phyloP scores from a whole-genome alignment of 345 rosid species.

The Eucalyptus lansdowneana region DNA sequence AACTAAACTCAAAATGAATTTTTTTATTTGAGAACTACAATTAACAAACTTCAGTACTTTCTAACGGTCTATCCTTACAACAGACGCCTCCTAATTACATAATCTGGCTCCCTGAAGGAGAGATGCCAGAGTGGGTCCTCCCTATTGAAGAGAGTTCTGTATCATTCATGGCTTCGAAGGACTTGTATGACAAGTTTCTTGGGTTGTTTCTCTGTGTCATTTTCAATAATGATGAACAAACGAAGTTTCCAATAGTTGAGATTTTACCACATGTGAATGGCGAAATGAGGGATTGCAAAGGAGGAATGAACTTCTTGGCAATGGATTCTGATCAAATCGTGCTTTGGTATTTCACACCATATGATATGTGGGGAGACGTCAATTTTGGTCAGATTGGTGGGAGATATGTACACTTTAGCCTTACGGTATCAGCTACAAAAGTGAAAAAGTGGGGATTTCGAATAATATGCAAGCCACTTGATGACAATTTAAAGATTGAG shows the following conservation, averaged over 20 bases:
- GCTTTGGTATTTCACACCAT: too few species aligned
- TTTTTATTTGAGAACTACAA: background rate
- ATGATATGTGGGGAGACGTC: too few species aligned
- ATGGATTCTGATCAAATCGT: too few species aligned
- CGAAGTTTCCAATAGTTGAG: too few species aligned
- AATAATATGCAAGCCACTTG: background rate
- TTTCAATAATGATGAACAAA: background rate
- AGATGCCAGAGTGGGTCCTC: background rate
- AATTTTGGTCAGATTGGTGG: too few species aligned
- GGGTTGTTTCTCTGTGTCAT: fast-evolving
- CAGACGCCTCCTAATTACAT: fast-evolving
- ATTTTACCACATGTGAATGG: too few species aligned
- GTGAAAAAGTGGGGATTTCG: background rate
- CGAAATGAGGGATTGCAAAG: too few species aligned
- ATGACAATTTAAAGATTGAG: background rate
- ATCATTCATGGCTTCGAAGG: background rate
- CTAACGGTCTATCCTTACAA: background rate
- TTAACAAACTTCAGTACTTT: background rate
- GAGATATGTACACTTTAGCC: too few species aligned
- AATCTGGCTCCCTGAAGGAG: background rate
- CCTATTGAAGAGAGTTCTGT: background rate
- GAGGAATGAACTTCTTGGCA: too few species aligned
- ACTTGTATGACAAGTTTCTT: background rate
- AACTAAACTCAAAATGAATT: too few species aligned
- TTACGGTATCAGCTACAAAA: too few species aligned